Percentiles rank a stretch among this genome's conserved stretches.
Conservation (phyloP, 2,329 filamentous ascomycete species). For the Pseudogymnoascus sp. region DNA sequence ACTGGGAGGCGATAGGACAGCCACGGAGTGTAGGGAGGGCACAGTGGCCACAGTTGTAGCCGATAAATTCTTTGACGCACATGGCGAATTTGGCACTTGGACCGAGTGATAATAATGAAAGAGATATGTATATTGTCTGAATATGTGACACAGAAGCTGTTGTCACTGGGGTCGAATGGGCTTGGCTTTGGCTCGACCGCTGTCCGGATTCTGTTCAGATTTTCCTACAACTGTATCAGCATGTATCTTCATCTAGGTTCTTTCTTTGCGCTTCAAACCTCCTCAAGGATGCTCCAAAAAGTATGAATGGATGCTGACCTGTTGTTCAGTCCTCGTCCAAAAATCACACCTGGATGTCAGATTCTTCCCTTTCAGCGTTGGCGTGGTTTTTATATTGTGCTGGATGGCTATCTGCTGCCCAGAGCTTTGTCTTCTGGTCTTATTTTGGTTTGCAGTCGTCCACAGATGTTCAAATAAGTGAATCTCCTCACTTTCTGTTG, state of each 20-base stretch:
- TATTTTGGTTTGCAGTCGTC: neutral
- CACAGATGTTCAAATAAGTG: neutral
- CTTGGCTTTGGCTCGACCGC: neutral
- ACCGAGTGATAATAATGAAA: neutral
- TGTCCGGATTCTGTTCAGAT: neutral
- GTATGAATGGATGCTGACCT: neutral
- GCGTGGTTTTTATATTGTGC: neutral
- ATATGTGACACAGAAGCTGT: neutral
- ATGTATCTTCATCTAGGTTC: neutral
- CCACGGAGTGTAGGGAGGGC: constrained; percentile 32
- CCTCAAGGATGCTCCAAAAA: neutral
- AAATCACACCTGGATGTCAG: neutral
- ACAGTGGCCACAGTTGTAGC: constrained; percentile 41
- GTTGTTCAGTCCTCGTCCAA: neutral
- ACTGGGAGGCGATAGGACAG: constrained; percentile 31
- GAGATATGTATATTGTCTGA: neutral
- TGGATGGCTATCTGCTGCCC: neutral
- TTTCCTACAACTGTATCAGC: neutral
- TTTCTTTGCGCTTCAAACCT: neutral
- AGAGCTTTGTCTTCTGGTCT: neutral
- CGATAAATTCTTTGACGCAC: constrained; percentile 40
- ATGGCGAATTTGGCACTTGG: constrained; percentile 26
- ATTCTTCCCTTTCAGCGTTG: neutral
- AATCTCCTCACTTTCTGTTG: neutral
- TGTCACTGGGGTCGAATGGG: neutral